Evolutionary conservation across 345 rosid species (phyloP), one percentile per base, ranked within the genome.

Genomic region (Eucalyptus pauciflora): DNA sequence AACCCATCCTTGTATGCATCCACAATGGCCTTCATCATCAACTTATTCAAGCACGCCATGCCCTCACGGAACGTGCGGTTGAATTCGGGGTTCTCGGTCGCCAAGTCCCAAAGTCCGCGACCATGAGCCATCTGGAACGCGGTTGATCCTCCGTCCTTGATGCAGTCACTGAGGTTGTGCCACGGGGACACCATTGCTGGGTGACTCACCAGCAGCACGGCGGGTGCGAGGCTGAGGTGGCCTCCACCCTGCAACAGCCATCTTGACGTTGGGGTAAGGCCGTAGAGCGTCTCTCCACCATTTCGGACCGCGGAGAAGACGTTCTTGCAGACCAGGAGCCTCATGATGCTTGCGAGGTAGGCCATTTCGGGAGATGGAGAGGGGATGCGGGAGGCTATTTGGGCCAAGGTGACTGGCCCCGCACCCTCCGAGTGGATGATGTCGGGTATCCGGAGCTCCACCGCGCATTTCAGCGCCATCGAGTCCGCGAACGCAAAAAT

Each of bases 361-460:
- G 88, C 13, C 16, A 48, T 54, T 50, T 87, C 51, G 2, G 89
- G 79, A 7, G 90, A 86, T 8, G 91, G 60, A n/a, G 93, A 48
- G 49, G 87, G 87, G 18, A 91, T 76, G 18, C 45, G n/a, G 15
- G 92, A 89, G 88, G 91, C 90, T 5, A 93, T 90, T 13, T 91
- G 89, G 87, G 91, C 86, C 54, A 91, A 24, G 10, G 94, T 76
- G 58, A 91, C 52, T 1, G 89, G 90, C 69, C 64, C 49, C 41
- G 79, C 52, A 20, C 87, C 91, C 27, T 89, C 88, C 4, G 91
- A 90, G 50, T 86, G 86, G 15, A 93, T 91, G 13, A 92, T 91
- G 20, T 92, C 91, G 16, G 94, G 86, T 50, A 93, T 49, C 7
- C 85, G 29, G 24, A 93, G 93, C 90, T 92, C 92, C 9, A 93